Evolutionary conservation across 2,329 filamentous ascomycete genomes (phyloP), one percentile per base, ranked within the genome.

Genomic region (Monilinia aucupariae): DNA sequence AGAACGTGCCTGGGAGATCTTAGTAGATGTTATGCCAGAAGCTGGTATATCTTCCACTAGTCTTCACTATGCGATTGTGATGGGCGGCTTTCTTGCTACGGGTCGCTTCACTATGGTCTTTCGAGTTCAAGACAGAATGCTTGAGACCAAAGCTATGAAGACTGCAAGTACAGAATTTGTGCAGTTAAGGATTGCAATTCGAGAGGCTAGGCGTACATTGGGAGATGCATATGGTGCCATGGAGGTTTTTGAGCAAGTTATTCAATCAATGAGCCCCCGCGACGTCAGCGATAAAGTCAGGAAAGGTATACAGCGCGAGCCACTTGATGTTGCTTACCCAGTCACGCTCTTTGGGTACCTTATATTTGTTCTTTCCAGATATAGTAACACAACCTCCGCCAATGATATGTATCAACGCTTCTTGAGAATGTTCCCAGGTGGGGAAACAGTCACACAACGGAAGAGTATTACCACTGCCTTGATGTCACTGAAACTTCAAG

Each of bases 401-500:
- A 75, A 81, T 65, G 76, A 83, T 61, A 75, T 91, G 7, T 80
- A 87, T 67, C 76, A 81, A 37, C 72, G 82, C 55, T 89, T 84
- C 69, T 74, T 76, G 37, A 73, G 74, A 52, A 69, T 78, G 25
- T 75, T 80, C 34, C 75, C 76, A 0, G 65, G 75, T 22, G 69
- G 72, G 41, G 67, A 74, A 50, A 64, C 65, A 51, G 63, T 71
- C 17, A 71, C 76, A 1, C 75, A 82, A 20, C 83, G 86, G 0
- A 75, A 85, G 3, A 74, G 77, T 20, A 75, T 92, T 61, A 75
- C 90, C 27, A 79, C 80, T 56, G 81, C 86, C 10, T 75, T 93
- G 64, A 92, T 96, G 88, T 77, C 81, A 27, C 80, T 85, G 0
- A 82, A 89, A 70, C 76, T 85, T 50, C 77, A 80, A 59, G 81